These are phyloP conservation scores for Babesia bigemina DNA, from an alignment of 169 alveolate species.

Conservation along the genomic window DNA sequence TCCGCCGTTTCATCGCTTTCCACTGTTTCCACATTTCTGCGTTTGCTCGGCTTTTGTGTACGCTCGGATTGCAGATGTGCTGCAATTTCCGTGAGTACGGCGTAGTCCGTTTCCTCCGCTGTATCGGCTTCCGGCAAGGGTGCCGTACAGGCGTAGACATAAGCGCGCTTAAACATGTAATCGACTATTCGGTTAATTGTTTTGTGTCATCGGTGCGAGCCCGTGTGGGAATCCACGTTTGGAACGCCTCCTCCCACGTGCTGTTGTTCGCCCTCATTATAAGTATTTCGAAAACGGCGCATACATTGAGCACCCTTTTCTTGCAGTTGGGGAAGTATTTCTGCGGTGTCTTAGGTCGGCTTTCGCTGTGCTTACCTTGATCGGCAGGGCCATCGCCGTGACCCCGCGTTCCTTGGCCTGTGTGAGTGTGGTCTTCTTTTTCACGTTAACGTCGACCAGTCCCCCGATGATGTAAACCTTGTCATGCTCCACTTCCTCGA, in stretches of 20 bases:
- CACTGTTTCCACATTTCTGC: not conserved
- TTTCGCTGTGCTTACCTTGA: constrained; percentile 25
- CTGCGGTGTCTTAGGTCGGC: not conserved
- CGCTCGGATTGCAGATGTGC: not conserved
- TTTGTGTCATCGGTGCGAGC: constrained; percentile 5
- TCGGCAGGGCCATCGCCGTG: constrained; percentile 36
- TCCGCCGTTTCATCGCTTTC: not conserved
- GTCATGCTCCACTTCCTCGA: constrained; percentile 45
- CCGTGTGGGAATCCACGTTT: constrained; percentile 48
- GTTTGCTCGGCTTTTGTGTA: not conserved
- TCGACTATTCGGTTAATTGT: not conserved
- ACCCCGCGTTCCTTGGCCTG: constrained; percentile 51
- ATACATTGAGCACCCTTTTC: constrained; percentile 52
- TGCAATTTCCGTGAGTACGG: constrained; percentile 16
- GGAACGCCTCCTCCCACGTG: constrained; percentile 67
- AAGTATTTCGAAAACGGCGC: constrained; percentile 64
- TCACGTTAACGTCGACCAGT: constrained; percentile 58
- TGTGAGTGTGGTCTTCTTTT: constrained; percentile 29
- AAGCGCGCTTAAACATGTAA: constrained; percentile 62
- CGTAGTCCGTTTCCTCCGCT: constrained; percentile 2
- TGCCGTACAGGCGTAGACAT: constrained; percentile 49
- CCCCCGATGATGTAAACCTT: constrained; percentile 68
- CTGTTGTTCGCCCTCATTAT: constrained; percentile 33
- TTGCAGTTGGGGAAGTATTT: constrained; percentile 64
- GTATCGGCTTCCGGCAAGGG: constrained; percentile 35